Base-by-base conservation (phyloP, 2,329 filamentous ascomycete species). In the Colletotrichum sp. region DNA sequence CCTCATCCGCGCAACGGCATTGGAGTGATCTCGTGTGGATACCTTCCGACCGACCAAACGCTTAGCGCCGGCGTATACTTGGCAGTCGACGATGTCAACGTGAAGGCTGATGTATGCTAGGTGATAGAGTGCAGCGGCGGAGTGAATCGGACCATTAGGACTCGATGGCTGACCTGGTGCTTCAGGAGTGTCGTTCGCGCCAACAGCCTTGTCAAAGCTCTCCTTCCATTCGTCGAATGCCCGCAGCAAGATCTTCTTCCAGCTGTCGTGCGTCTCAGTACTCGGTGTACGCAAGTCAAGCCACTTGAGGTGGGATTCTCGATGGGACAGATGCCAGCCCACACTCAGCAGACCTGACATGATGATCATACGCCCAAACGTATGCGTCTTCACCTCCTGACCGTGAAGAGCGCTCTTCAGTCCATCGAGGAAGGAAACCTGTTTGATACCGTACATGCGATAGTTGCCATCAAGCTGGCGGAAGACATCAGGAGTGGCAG, bases 301-400 rank as follows among this genome's bases (percentile, higher is more conserved):
- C 78, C 95, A 96, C 79, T 92, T 95, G 32, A 97, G 91, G 84
- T 98, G 95, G 6, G 96, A 91, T 82, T 98, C 95, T 79, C 95
- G 91, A 84, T 96, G 95, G 79, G 95, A 95, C 87, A 98, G 93
- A 81, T 98, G 96, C 95, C 95, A 98, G 76, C 94, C 96, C 7
- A 98, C 95, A 79, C 95, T 97, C n/a, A 98, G 87, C 44, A 98
- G 87, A 0, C 96, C 96, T 2, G 95, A 95, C 94, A 98, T 98
- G 80, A 98, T 91, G 78, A 98, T 96, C 80, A 95, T 97, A 65
- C 96, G 92, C 2, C 96, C 96, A 81, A 98, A 98, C 0, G 95
- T 93, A 82, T 98, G 96, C 2, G 96, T 98, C 69, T 92, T 92
- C 18, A 98, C 95, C 64, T 92, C 92, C 78, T 96, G 92, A 3